Evolutionary conservation across 75 land plant genomes (phyloP), one percentile per base, ranked within the genome.

Genomic region (Cunninghamia lanceolata): DNA sequence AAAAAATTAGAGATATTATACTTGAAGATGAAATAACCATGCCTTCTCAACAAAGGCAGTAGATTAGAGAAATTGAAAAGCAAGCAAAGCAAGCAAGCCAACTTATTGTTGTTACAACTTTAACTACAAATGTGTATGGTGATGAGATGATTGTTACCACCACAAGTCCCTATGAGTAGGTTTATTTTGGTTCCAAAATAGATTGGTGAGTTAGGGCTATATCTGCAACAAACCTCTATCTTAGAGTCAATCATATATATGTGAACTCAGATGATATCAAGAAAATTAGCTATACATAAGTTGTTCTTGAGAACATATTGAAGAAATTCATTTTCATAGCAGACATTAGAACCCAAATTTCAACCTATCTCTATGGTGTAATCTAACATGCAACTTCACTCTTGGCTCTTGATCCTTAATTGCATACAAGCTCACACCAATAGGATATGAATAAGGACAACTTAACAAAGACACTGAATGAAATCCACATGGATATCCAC

Each of bases 131-230:
- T 91, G 99, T 98, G 52, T 98, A 98, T 91, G 99, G 99, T 85
- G 99, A 98, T 91, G 98, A 96, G 46, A 92, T 98, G 77, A 98
- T 98, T 89, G 98, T 96, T 30, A 98, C 99, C 14, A 98, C 98
- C 11, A 96, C 99, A 11, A 98, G 99, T 93, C 99, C 99, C 15
- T 98, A 98, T 88, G 99, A 98, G 93, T 98, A 98, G 89, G 91
- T 91, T 32, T 95, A 97, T 84, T 95, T 94, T 93, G 98, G 93
- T 1, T 96, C 98, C 3, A 98, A 95, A 83, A 98, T 98, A 66
- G 99, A 98, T 87, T 98, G 99, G 99, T 97, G 99, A 85, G 98
- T 98, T 9, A 95, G 99, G 86, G 99, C 98, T 46, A 95, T 98
- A 56, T 98, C 99, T 74, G 98, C 99, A 16, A 96, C 97, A 52